Base-by-base conservation (phyloP, 208 protist species). In the Porcisia hertigi region DNA sequence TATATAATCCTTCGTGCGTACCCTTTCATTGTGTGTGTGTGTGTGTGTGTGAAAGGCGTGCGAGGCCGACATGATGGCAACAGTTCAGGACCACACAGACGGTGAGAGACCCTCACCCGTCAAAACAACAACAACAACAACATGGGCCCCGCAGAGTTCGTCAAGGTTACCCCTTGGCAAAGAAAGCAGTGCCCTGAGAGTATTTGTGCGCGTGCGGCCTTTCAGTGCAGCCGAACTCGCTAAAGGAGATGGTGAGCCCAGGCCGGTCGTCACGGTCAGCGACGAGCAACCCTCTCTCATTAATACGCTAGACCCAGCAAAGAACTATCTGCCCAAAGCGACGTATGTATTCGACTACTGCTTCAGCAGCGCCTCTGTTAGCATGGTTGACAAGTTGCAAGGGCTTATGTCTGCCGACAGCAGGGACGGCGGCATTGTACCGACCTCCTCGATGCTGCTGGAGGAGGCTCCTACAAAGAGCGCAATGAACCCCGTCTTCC, bases 161-260 rank as follows among this genome's bases (percentile, higher is more conserved):
- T 20, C 53, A 30, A 58, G 16, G 25, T 1, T 64, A 12, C 34
- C 60, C 0, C 34, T n/a, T 7, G 60, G 65, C 47, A 70, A 79
- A 20, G 88, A 88, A 45, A 76, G 60, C 20, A 88, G 82, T n/a
- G 81, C 86, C 25, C 88, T 84, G 0, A 89, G 87, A 52, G 90
- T 96, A 2, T 96, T 91, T 77, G 88, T 96, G 0, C 92, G 92
- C 39, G 86, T 96, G 34, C 84, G 92, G 2, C 92, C 92, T 18
- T 92, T 96, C 73, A 89, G 78, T 57, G 76, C 79, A 60, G 73
- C 75, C 25, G 88, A 92, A 74, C 81, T 77, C 7, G 34, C 36
- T 47, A 60, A 76, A 59, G 47, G 59, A 3, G 71, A 20, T 20
- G 64, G 39, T 30, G 74, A 76, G 39, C 25, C 58, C 0, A 41